A percentile compares a stretch with the other conserved stretches of the same genome.
Conservation (phyloP, 2,329 filamentous ascomycete genomes). For the Sarocladiaceae sp. region DNA sequence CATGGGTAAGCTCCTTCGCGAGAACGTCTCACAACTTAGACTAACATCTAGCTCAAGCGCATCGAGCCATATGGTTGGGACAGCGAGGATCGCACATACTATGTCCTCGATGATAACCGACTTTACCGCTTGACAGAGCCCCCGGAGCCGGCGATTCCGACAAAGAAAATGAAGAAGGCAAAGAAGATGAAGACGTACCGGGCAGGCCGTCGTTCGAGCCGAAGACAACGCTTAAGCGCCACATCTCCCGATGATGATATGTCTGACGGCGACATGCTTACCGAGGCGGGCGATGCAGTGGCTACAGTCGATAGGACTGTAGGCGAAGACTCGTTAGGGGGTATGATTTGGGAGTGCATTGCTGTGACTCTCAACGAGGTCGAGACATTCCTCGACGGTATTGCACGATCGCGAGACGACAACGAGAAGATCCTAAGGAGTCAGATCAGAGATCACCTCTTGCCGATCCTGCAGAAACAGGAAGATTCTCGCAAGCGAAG, state of each 20-base stretch:
- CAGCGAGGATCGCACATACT: conserved; percentile 79
- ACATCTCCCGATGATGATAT: not conserved
- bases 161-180: conserved; percentile 57
- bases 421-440: conserved; percentile 78
- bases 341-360: conserved; percentile 85
- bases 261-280: not conserved
- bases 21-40: too few relatives aligned
- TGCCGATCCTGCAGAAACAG: conserved; percentile 80
- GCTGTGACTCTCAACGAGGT: conserved; percentile 80
- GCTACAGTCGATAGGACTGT: conserved; percentile 24
- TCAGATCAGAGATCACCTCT: conserved; percentile 69
- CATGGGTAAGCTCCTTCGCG: conserved; percentile 63
- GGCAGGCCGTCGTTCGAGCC: conserved; percentile 62
- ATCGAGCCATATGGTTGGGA: conserved; percentile 90
- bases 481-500: conserved; percentile 70
- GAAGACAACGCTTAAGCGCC: conserved; percentile 45
- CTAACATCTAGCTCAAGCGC: conserved; percentile 39
- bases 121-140: conserved; percentile 85
- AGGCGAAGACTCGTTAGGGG: conserved; percentile 54
- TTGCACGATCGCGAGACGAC: conserved; percentile 72
- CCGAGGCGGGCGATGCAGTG: conserved; percentile 12
- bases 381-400: conserved; percentile 61
- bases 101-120: conserved; percentile 88
- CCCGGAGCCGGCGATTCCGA: conserved; percentile 54
- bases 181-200: conserved; percentile 55